Conservation (phyloP, 768 basidiomycete species). For the Lepiota venenata region DNA sequence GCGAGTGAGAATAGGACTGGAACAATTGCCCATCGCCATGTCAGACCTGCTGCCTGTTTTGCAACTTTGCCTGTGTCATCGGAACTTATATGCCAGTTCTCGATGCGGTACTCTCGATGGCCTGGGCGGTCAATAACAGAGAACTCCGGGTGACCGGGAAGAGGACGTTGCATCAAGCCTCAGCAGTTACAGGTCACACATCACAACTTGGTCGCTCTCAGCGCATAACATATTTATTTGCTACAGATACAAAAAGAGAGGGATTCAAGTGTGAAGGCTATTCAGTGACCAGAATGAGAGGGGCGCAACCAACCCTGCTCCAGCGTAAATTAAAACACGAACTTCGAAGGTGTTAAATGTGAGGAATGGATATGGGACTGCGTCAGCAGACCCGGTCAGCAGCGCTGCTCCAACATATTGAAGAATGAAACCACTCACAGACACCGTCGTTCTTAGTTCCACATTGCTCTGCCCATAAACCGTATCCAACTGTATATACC, state of each 20-base stretch:
- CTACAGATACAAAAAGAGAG: not conserved
- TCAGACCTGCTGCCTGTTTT: slow-evolving; percentile 32
- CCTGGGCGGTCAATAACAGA: slow-evolving; percentile 40
- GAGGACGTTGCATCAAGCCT: slow-evolving; percentile 23
- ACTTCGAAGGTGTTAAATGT: slow-evolving; percentile 49
- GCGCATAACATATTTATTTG: not conserved
- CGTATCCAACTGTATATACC: slow-evolving; percentile 45
- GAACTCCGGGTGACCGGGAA: slow-evolving; percentile 47
- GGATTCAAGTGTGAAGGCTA: slow-evolving; percentile 38
- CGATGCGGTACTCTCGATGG: slow-evolving; percentile 59
- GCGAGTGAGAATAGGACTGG: slow-evolving; percentile 1
- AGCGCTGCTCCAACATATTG: not conserved
- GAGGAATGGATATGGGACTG: slow-evolving; percentile 86
- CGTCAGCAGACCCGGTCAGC: not conserved
- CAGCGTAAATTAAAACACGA: slow-evolving; percentile 59
- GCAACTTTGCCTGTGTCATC: slow-evolving; percentile 22
- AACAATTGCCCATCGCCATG: slow-evolving; percentile 19
- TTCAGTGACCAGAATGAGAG: slow-evolving; percentile 60
- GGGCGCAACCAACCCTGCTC: slow-evolving; percentile 47
- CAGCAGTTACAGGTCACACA: not conserved
- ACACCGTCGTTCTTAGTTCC: slow-evolving; percentile 49
- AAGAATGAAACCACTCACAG: slow-evolving; percentile 42
- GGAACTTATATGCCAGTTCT: slow-evolving; percentile 39
- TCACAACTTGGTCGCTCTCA: not conserved
- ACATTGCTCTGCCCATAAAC: slow-evolving; percentile 65